Evolutionary conservation across 2,329 filamentous ascomycete genomes (phyloP), one percentile per base, ranked within the genome.

Genomic region (Orbilia javanica): DNA sequence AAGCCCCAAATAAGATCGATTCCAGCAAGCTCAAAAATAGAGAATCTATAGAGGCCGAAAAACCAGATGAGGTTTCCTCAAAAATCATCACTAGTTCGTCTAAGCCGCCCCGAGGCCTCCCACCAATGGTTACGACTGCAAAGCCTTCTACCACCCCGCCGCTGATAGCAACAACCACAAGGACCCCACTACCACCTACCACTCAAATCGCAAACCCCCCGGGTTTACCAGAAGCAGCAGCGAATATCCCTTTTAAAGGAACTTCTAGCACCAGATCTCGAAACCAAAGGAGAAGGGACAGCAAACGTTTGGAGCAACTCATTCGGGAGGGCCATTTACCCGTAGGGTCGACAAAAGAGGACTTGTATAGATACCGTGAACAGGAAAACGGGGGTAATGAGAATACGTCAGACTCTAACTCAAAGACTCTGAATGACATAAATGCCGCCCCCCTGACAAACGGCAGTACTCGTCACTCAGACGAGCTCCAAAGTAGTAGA

Each of bases 221-320:
- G 18, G 15, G 22, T 11, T 31, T 48, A 60, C 65, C 66, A 22
- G 39, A 48, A 25, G 39, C 39, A 20, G 27, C 48, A 3, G 7
- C 50, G n/a, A 67, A 44, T 18, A 42, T 44, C 8, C 73, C 73
- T 2, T 77, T 77, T 39, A 42, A 77, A 20, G 73, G 73, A 3
- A 31, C 39, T 7, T 63, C 73, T 22, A 77, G 50, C 22, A 77
- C 73, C 3, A 77, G 70, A 25, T 62, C 60, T n/a, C 57, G 73
- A 46, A 77, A 77, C n/a, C 66, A 77, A 18, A 71, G 73, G 44
- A 50, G 73, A 55, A 62, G 50, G 18, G 73, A 77, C 39, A 57
- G 60, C 2, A 77, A 71, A 48, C 60, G 66, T 36, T 53, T 77
- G 31, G 53, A 62, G 10, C 65, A 67, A 36, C 62, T 77, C 44